Conservation (phyloP, 2,329 filamentous ascomycete genomes). For the Fusarium citri region DNA sequence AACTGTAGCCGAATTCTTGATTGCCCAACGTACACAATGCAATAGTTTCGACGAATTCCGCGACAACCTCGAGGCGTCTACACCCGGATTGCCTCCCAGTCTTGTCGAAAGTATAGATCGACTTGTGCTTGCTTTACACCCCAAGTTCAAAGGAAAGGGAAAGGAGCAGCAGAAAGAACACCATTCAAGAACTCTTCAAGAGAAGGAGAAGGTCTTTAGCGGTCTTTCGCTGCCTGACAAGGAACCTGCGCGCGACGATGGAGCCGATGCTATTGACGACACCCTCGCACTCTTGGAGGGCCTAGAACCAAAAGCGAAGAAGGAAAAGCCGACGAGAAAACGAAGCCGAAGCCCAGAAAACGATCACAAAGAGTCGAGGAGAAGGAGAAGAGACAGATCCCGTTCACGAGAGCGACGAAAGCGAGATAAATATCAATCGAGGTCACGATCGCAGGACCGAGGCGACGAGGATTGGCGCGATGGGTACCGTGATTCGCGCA, state of each 20-base stretch:
- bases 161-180: conserved; percentile 55
- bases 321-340: conserved; percentile 63
- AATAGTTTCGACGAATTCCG: conserved; percentile 79
- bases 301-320: conserved; percentile 75
- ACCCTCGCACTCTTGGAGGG: conserved; percentile 92
- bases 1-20: conserved; percentile 95
- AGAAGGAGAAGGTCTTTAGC: conserved; percentile 89
- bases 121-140: conserved; percentile 88
- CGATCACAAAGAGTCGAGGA: conserved; percentile 56
- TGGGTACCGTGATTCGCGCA: conserved; percentile 48
- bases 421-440: conserved; percentile 51
- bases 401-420: conserved; percentile 57
- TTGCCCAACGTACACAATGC: conserved; percentile 86
- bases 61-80: conserved; percentile 67
- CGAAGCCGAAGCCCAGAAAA: conserved; percentile 70
- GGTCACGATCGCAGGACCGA: conserved; percentile 54
- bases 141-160: conserved; percentile 78
- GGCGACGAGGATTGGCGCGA: conserved; percentile 62
- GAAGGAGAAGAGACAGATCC: conserved; percentile 56
- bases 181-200: conserved; percentile 64
- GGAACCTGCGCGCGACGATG: conserved; percentile 55
- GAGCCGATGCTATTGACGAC: conserved; percentile 83
- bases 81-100: conserved; percentile 85
- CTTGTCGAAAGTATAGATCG: conserved; percentile 93
- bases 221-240: conserved; percentile 89